A percentile compares a stretch with the other conserved stretches of the same genome.
Conservation (phyloP, 1,139 yeast genomes). For the Suhomyces bokatorum region DNA sequence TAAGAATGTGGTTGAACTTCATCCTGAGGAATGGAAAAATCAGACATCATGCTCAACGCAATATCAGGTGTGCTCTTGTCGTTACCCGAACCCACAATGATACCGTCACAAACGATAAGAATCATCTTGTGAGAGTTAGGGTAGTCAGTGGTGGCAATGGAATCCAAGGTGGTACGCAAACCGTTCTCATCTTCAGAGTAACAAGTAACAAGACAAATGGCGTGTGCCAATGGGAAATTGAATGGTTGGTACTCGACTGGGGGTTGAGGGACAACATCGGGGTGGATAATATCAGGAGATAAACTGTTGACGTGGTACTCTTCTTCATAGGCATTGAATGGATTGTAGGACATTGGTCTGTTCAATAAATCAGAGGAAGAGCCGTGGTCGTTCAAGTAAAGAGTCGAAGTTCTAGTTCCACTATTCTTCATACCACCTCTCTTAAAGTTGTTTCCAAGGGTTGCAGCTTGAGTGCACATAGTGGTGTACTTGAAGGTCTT, state of each 20-base stretch:
- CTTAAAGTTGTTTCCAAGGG: slow-evolving; percentile 24
- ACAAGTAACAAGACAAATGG: slow-evolving; percentile 83
- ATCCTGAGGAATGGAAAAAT: slow-evolving; percentile 68
- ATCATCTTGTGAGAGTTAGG: slow-evolving; percentile 92
- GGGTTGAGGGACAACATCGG: slow-evolving; percentile 80
- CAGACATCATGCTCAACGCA: slow-evolving; percentile 83
- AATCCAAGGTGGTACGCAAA: slow-evolving; percentile 83
- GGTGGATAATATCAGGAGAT: slow-evolving; percentile 70
- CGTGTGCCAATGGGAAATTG: slow-evolving; percentile 84
- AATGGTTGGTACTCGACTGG: slow-evolving; percentile 86
- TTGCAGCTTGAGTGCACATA: slow-evolving; percentile 57
- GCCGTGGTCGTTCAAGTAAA: slow-evolving; percentile 36
- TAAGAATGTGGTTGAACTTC: slow-evolving; percentile 79
- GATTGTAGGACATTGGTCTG: slow-evolving; percentile 39
- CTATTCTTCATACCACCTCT: slow-evolving; percentile 17
- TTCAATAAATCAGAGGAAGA: slow-evolving; percentile 41
- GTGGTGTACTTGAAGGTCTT: slow-evolving; percentile 53
- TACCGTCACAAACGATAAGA: slow-evolving; percentile 86
- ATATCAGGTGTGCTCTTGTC: slow-evolving; percentile 85
- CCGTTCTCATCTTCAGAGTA: slow-evolving; percentile 92
- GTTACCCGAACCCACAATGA: slow-evolving; percentile 92
- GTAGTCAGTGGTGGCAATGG: slow-evolving; percentile 87
- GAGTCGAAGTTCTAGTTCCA: slow-evolving; percentile 23
- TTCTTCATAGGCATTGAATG: slow-evolving; percentile 45
- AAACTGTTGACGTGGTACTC: slow-evolving; percentile 45